Evolutionary conservation across 176 grass and related monocot genomes (phyloP).

Genomic region (Oryza meyeriana): DNA sequence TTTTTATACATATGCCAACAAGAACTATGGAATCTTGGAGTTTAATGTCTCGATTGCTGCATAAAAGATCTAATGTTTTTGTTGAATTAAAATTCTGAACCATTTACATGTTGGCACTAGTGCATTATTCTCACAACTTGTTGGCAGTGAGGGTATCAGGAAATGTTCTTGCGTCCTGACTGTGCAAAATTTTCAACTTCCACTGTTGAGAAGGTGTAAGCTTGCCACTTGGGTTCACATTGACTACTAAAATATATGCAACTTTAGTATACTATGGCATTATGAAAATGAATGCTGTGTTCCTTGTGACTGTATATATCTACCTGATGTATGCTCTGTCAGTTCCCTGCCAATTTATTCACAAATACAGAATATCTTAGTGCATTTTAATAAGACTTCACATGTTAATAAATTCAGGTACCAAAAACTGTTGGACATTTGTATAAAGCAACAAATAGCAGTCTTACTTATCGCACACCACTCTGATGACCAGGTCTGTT

Average conservation of each 20-base stretch:
- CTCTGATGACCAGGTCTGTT: slow-evolving; percentile 89
- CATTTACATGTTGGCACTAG: neutral
- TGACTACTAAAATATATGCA: neutral
- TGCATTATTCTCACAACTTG: neutral
- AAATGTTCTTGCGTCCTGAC: neutral
- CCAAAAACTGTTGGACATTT: slow-evolving; percentile 73
- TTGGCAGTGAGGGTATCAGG: neutral
- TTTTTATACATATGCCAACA: neutral
- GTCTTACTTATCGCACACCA: slow-evolving; percentile 88
- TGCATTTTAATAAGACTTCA: slow-evolving; percentile 5
- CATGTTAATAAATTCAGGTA: slow-evolving; percentile 61
- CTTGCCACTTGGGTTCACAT: neutral
- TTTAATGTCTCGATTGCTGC: neutral
- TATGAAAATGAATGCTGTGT: neutral
- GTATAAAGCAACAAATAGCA: slow-evolving; percentile 72
- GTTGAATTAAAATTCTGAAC: neutral
- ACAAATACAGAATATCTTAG: slow-evolving; percentile 12
- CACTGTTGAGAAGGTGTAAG: neutral
- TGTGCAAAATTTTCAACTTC: neutral
- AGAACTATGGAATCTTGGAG: neutral
- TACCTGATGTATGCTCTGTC: neutral
- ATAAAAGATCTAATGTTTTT: neutral
- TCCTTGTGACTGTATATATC: neutral
- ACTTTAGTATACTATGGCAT: neutral
- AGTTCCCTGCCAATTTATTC: slow-evolving; percentile 13